Base-by-base conservation (phyloP, 768 basidiomycete species). In the Gelatoporia subvermispora region DNA sequence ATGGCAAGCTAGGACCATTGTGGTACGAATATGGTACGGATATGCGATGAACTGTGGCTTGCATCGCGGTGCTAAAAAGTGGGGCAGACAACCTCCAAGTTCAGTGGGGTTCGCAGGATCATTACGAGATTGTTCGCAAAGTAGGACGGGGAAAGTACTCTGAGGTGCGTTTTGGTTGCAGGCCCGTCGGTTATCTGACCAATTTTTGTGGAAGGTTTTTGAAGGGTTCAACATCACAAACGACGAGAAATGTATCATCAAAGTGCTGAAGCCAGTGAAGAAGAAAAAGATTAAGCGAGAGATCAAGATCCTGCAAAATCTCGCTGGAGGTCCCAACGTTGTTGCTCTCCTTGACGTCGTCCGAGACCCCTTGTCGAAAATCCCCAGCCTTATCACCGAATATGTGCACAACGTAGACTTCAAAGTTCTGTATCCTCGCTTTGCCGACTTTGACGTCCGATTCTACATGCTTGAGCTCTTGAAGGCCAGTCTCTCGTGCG, bases 211-310 rank as follows among this genome's bases (percentile, higher is more conserved):
- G 16, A 57, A 91, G 89, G 89, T 92, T 50, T 95, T 95, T 58
- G 93, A 95, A 68, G 93, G 93, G 7, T 82, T 95, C 61, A 90
- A 94, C 65, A 83, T 93, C 52, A 82, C 88, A 44, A 87, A 85
- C 52, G 88, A 92, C 60, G 88, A 90, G 69, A 94, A 94, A 70
- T 94, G 93, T 67, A 95, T 95, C 68, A 93, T 98, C 73, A 98
- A 98, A 68, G 95, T 98, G 25, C 77, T 98, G 57, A 98, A 98
- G 68, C 95, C 95, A 0, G 94, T 98, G 35, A 98, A 98, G 79
- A 97, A 98, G 82, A 98, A 98, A 82, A 98, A 98, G 73, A 97
- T 97, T 71, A 97, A 97, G 73, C 80, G 95, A 54, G 95, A 98
- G 72, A 96, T 98, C 67, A 97, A 97, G 76, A 95, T 98, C 61